Evolutionary conservation across 2,329 filamentous ascomycete genomes (phyloP).

Genomic region (Talaromyces sp.): DNA sequence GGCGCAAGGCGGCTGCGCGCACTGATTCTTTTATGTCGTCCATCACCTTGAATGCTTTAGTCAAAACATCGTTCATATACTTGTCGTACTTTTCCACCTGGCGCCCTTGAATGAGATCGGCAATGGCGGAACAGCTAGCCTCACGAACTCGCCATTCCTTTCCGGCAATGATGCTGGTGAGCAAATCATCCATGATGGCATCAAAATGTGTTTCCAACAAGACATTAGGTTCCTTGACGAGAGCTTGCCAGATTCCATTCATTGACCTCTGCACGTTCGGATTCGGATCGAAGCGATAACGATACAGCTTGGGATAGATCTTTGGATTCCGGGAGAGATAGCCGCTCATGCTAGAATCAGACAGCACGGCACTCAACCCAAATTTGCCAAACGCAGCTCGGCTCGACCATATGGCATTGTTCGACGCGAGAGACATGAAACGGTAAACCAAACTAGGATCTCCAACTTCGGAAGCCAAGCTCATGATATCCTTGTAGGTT

Average conservation of each 20-base stretch:
- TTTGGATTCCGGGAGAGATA: conserved; percentile 79
- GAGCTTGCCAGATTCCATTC: conserved; percentile 94
- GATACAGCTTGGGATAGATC: conserved; percentile 88
- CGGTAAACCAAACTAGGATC: conserved; percentile 96
- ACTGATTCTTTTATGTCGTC: conserved; percentile 96
- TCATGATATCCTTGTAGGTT: conserved; percentile 97
- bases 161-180: conserved; percentile 72
- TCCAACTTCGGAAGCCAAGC: conserved; percentile 88
- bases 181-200: conserved; percentile 78
- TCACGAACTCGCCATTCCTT: conserved; percentile 92
- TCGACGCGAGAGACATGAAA: conserved; percentile 95
- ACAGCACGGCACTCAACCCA: conserved; percentile 84
- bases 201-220: conserved; percentile 80
- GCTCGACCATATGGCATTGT: conserved; percentile 96
- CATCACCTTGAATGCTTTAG: conserved; percentile 78
- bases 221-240: conserved; percentile 80
- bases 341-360: conserved; percentile 66
- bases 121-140: conserved; percentile 84
- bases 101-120: conserved; percentile 78
- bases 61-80: conserved; percentile 82
- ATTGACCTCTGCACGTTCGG: conserved; percentile 88
- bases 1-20: conserved; percentile 68
- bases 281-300: conserved; percentile 94
- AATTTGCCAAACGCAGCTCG: conserved; percentile 92
- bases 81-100: conserved; percentile 72